Base-by-base conservation (phyloP, 2,329 filamentous ascomycete species). In the Stagonosporopsis tanaceti region DNA sequence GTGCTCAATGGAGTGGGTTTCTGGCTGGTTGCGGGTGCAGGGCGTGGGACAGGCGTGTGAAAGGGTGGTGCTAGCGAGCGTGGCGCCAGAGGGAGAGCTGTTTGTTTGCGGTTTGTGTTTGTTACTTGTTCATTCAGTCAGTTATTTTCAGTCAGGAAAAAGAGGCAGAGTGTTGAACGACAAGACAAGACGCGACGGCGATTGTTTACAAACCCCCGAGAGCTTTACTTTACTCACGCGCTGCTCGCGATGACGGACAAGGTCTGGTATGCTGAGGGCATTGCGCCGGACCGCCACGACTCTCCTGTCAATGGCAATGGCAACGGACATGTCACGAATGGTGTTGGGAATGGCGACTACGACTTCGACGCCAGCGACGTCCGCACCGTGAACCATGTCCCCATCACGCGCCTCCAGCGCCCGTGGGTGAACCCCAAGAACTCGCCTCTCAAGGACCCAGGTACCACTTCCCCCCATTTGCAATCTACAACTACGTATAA, bases 361-460 rank as follows among this genome's bases (percentile, higher is more conserved):
- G 53, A 56, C 3, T 46, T 52, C 15, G 25, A 27, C 3, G 20
- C 47, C 4, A 35, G 25, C 27, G 42, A 57, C 15, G 47, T 47
- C 17, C 42, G 42, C 24, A 37, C 54, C 4, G 60, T 61, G 27
- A 50, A 53, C 11, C 48, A 57, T 15, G 54, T 57, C 5, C 48
- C 56, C 15, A 53, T 61, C 22, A 61, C 61, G n/a, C 25, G 50
- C 9, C 17, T 38, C n/a, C 56, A 60, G 22, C 46, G 44, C 35
- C 53, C 61, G 1, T 64, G 52, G 42, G 48, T 64, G 5, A 32
- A 30, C 2, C 47, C 59, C 24, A 59, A 61, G 27, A 47, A 53
- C 30, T 59, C 56, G 0, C 58, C 55, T 25, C 53, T 64, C 14
- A 40, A 55, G 14, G 39, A 63, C 15, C 51, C 61, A 39, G 52